Evolutionary conservation across 78 protist genomes (phyloP).

Genomic region (Dictyostelium firmibasis): DNA sequence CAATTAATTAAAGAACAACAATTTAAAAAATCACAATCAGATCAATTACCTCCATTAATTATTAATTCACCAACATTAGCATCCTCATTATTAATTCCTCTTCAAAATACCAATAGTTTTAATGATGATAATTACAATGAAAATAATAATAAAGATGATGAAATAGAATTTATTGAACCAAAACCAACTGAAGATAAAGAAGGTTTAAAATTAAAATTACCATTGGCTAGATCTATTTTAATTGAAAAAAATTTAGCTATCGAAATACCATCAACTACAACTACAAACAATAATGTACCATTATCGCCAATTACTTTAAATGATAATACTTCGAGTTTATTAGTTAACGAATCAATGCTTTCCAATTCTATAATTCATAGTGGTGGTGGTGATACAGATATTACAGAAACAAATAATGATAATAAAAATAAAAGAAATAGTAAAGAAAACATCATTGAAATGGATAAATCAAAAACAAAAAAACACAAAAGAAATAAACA

Average conservation of each 20-base stretch:
- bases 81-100: not conserved
- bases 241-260: not conserved
- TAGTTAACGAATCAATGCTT: not conserved
- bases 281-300: not conserved
- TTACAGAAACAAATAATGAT: not conserved
- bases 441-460: not conserved
- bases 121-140: not conserved
- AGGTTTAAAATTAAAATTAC: not conserved
- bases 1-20: conserved; percentile 5
- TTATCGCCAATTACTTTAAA: not conserved
- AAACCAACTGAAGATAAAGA: not conserved
- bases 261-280: not conserved
- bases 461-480: not conserved
- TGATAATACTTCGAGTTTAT: not conserved
- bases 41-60: not conserved
- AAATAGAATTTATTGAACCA: not conserved
- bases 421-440: not conserved
- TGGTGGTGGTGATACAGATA: not conserved
- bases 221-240: not conserved
- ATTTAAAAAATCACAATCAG: not conserved
- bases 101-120: not conserved
- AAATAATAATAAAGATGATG: not conserved
- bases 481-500: not conserved
- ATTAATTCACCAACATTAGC: too few species aligned
- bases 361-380: not conserved